These are phyloP conservation scores for Picea mariana DNA, from an alignment of 83 land plant species.

Conservation along the genomic window DNA sequence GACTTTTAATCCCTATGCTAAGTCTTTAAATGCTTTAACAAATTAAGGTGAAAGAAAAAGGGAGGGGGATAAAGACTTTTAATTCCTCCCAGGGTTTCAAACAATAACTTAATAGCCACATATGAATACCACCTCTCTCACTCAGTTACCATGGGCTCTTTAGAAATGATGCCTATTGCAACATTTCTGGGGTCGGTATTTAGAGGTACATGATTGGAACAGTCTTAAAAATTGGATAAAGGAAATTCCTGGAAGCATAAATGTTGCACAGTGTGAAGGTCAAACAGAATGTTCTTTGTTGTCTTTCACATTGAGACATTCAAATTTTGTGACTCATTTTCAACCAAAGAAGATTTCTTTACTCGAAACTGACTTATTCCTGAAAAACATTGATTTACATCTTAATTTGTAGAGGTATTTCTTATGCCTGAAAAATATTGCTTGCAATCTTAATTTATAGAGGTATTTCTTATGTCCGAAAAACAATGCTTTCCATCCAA, in stretches of 20 bases:
- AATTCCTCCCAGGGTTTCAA: no score
- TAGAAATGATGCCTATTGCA: not conserved
- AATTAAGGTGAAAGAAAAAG: no score
- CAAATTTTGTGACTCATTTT: not conserved
- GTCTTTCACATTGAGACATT: no score
- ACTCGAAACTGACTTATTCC: not conserved
- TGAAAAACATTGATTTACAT: no score
- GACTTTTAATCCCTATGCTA: no score
- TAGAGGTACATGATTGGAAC: not conserved
- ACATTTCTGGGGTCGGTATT: not conserved
- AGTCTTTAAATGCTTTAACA: no score
- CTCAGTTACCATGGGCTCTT: not conserved
- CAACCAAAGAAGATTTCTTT: not conserved
- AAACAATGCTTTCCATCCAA: not conserved
- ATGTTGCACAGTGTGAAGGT: not conserved
- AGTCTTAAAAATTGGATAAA: not conserved
- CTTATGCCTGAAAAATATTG: no score
- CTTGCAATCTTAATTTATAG: no score
- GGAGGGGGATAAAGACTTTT: no score
- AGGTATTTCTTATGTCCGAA: no score
- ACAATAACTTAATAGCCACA: no score
- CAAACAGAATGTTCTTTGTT: not conserved
- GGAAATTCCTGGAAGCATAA: not conserved
- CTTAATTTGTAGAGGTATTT: no score
- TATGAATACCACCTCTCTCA: not conserved